Base-by-base conservation (phyloP, 2,329 filamentous ascomycete genomes). In the Pseudocercospora pini-densiflorae region DNA sequence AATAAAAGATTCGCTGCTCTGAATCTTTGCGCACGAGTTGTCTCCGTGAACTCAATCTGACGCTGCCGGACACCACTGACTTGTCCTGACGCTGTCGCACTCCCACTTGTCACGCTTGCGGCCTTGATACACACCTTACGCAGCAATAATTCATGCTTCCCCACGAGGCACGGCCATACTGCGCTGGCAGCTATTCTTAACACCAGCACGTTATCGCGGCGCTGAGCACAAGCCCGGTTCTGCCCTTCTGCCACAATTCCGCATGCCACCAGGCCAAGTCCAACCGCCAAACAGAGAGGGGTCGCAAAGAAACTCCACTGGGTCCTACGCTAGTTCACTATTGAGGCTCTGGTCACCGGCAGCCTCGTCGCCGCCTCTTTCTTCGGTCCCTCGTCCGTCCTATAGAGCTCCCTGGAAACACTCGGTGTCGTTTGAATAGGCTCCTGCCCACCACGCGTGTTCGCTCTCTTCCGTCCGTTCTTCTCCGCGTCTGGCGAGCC, bases 361-460 rank as follows among this genome's bases (percentile, higher is more conserved):
- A 49, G 40, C 58, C 64, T 43, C 58, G 57, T 58, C 64, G 67
- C 64, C 59, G 53, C 40, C 60, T 51, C 36, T 55, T 43, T 58
- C 57, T 27, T 43, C 31, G 6, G 23, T 54, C 49, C 58, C 31
- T 24, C 19, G 3, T 40, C 10, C 54, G 21, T 53, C 29, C 45
- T 21, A n/a, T 27, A 27, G 24, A 10, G 45, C 54, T 49, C 54
- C 36, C 59, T 19, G 27, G 16, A 57, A 59, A 57, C 29, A 49
- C 58, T 67, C 54, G 61, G 53, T 54, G 59, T 64, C 62, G 61
- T 66, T 59, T 21, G 59, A 55, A 66, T 66, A 64, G 59, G 49
- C 62, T 67, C 33, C 27, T 59, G 43, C 60, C 61, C 51, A 59
- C 43, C 33, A 43, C 53, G 33, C 62, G n/a, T 43, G 33, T 36